A percentile compares a stretch with the other conserved stretches of the same genome.
Conservation (phyloP, 345 rosid genomes). For the Salix viminalis region DNA sequence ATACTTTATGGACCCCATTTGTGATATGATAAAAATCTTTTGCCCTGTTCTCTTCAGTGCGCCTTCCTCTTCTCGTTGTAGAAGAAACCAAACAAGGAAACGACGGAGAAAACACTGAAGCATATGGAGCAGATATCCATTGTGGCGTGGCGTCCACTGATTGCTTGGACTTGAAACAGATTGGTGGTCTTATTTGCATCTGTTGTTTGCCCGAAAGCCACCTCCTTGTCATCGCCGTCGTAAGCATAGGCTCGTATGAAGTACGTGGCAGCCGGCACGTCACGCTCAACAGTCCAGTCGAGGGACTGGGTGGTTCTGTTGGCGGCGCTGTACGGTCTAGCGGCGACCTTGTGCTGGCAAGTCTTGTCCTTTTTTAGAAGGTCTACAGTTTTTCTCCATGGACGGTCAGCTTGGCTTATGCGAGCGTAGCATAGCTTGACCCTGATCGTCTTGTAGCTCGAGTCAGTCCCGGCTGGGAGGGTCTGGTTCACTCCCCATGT, state of each 20-base stretch:
- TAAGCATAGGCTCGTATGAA: conserved; percentile 65
- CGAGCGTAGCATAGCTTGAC: conserved; percentile 69
- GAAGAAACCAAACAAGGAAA: conserved; percentile 53
- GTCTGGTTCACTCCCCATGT: conserved; percentile 54
- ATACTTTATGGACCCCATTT: neutral
- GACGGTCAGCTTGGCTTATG: conserved; percentile 63
- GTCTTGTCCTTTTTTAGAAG: conserved; percentile 55
- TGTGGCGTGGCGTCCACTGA: conserved; percentile 50
- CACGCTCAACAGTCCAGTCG: conserved; percentile 44
- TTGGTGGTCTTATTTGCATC: conserved; percentile 33
- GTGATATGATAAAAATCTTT: neutral
- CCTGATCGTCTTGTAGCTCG: conserved; percentile 42
- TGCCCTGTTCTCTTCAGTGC: conserved; percentile 2
- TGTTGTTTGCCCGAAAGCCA: conserved; percentile 59
- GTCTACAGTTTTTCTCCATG: conserved; percentile 68
- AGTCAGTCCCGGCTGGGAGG: conserved; percentile 31
- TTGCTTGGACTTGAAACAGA: conserved; percentile 39
- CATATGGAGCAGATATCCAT: conserved; percentile 52
- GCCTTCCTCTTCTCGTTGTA: conserved; percentile 47
- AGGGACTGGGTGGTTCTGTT: conserved; percentile 24
- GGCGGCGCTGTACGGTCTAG: conserved; percentile 32
- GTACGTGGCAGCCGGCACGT: conserved; percentile 60
- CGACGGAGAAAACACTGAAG: conserved; percentile 65
- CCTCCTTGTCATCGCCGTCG: conserved; percentile 25
- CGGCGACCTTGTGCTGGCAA: conserved; percentile 43